Conservation (phyloP, 108 stramenopile genomes). For the Cylindrotheca closterium region DNA sequence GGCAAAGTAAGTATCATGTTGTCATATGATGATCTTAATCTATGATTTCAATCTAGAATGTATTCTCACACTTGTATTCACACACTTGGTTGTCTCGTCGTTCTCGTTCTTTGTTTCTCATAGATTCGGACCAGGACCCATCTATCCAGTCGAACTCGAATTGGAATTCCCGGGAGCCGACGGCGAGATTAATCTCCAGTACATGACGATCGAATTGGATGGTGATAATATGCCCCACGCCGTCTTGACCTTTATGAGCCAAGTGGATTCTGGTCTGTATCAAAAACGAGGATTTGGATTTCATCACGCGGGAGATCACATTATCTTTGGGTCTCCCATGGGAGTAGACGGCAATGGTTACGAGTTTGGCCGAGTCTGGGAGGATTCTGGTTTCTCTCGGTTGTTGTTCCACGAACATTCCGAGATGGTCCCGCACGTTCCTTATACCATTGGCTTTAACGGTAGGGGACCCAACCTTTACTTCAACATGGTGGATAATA, state of each 20-base stretch:
- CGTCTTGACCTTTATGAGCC: slow-evolving; percentile 1
- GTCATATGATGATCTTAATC: too few relatives aligned
- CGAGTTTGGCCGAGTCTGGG: background rate
- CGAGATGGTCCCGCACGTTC: slow-evolving; percentile 45
- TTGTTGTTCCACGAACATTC: slow-evolving; percentile 62
- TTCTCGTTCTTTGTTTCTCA: background rate
- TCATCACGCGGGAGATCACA: slow-evolving; percentile 5
- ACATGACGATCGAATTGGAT: background rate
- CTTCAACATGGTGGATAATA: slow-evolving; percentile 71
- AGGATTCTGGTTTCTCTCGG: background rate
- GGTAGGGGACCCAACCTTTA: slow-evolving; percentile 79
- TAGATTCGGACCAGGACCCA: background rate
- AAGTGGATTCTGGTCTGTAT: slow-evolving; percentile 2
- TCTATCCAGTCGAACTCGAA: background rate
- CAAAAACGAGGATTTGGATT: slow-evolving; percentile 1
- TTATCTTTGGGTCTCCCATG: slow-evolving; percentile 7
- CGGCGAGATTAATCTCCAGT: background rate
- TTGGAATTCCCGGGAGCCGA: background rate
- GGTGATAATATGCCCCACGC: background rate
- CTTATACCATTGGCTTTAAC: slow-evolving; percentile 70
- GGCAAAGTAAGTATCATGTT: background rate
- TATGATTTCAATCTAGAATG: too few relatives aligned
- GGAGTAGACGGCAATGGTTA: background rate
- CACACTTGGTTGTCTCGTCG: too few relatives aligned
- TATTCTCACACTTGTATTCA: too few relatives aligned